Evolutionary conservation across 148 eudicot genomes (phyloP).

Genomic region (Talinum fruticosum): DNA sequence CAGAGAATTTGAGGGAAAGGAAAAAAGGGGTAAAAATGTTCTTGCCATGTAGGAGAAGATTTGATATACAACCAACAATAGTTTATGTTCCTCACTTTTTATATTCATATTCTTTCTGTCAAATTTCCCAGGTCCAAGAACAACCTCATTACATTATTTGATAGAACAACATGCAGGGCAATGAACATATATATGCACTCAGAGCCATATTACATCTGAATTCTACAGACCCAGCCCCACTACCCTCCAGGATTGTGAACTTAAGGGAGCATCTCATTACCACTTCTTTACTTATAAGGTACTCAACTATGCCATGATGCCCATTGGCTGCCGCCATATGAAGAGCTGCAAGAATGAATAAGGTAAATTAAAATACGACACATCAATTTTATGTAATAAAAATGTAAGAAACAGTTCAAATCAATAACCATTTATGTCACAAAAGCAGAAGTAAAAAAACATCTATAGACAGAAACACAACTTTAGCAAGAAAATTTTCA

Average conservation of each 20-base stretch:
- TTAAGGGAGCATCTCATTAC: conserved; percentile 35
- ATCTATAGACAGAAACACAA: neutral
- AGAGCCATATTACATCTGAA: neutral
- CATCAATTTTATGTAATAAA: neutral
- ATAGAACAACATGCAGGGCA: neutral
- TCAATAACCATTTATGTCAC: neutral
- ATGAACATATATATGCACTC: neutral
- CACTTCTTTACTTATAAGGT: conserved; percentile 73
- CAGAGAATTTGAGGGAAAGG: too few relatives aligned
- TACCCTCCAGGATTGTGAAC: neutral
- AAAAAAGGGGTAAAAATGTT: too few relatives aligned
- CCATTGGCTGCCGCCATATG: conserved; percentile 99
- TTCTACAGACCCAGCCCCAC: neutral
- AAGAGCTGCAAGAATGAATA: conserved; percentile 53
- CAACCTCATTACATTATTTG: neutral
- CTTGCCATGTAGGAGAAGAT: too few relatives aligned
- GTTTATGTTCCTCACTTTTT: too few relatives aligned
- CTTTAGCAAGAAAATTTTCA: neutral
- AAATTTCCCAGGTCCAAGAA: neutral
- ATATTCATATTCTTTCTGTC: too few relatives aligned
- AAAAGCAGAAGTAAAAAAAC: neutral
- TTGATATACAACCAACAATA: too few relatives aligned
- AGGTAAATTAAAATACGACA: neutral
- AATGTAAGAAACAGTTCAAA: neutral
- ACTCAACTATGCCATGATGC: conserved; percentile 66